Evolutionary conservation across 805 yeast species (phyloP), one percentile per base, ranked within the genome.

Genomic region (Hyphopichia homilentoma): DNA sequence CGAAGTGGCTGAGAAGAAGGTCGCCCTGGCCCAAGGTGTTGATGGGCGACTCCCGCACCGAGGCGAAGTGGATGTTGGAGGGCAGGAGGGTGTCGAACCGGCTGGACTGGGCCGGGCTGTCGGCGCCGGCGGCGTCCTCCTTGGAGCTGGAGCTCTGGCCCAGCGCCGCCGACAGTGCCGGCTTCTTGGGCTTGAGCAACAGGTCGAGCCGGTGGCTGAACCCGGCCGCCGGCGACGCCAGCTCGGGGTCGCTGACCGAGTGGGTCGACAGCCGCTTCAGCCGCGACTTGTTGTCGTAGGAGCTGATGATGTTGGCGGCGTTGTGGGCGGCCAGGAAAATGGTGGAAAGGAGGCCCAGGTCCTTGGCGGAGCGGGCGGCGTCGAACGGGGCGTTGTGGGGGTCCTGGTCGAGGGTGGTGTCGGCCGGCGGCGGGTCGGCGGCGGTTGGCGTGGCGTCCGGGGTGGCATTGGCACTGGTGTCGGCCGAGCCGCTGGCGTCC

Each of bases 21-120:
- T 64, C 59, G 2, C 81, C 81, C 26, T 61, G 53, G 2, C 81
- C 81, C 29, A 76, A 35, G 0, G 78, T 64, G 34, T 60, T 65
- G 16, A 74, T 38, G 0, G 75, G 68, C 3, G 75, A 59, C 25
- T 66, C 66, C 29, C 73, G 57, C 4, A 75, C 52, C 0, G 77
- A 68, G 34, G 58, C 68, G 43, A 76, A 76, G 19, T 61, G 68
- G 14, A 75, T 69, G 17, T 57, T 56, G 6, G 59, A 41, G 5
- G 59, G 34, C 30, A 40, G 33, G 6, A 41, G 37, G 13, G 18
- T 18, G 5, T 18, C 22, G 14, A 9, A 27, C 8, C 12, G 13
- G 19, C 19, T 26, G 7, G 26, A 24, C 11, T 24, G n/a, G 14
- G 8, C 26, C 11, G 11, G 7, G 14, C 26, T 24, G 14, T 24